Conservation (phyloP, 192 early-diverging fungal species). For the Podila clonocystis region DNA sequence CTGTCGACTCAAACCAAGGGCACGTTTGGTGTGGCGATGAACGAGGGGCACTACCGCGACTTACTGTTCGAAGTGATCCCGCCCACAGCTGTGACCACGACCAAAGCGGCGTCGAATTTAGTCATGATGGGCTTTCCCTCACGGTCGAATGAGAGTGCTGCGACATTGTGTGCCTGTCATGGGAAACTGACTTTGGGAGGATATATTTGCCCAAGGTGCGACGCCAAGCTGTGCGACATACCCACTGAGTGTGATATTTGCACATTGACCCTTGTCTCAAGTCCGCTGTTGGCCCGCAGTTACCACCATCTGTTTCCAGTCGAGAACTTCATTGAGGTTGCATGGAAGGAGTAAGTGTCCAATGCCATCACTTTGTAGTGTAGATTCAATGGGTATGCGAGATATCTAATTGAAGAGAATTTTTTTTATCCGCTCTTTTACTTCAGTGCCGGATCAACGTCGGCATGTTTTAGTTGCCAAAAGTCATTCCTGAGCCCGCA, state of each 20-base stretch:
- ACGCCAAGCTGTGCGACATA: conserved; percentile 83
- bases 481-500: conserved; percentile 49
- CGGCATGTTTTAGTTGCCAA: conserved; percentile 62
- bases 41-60: conserved; percentile 87
- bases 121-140: conserved; percentile 96
- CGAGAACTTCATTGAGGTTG: conserved; percentile 79
- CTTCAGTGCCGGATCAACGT: conserved; percentile 40
- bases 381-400: background rate
- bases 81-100: conserved; percentile 78
- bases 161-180: conserved; percentile 86
- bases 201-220: conserved; percentile 88
- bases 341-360: conserved; percentile 55
- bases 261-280: conserved; percentile 86
- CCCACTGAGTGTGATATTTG: conserved; percentile 96
- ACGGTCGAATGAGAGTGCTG: conserved; percentile 54
- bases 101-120: conserved; percentile 68
- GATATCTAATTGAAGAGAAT: conserved; percentile 17
- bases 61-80: conserved; percentile 86
- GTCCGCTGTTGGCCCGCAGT: conserved; percentile 89
- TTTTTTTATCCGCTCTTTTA: conserved; percentile 18
- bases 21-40: conserved; percentile 82
- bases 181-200: conserved; percentile 74
- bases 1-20: conserved; percentile 84
- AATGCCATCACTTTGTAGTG: background rate
- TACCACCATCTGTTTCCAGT: conserved; percentile 97